phyloP scores from a whole-genome alignment of 176 grass and related monocot genomes.

The Lolium multiflorum region DNA sequence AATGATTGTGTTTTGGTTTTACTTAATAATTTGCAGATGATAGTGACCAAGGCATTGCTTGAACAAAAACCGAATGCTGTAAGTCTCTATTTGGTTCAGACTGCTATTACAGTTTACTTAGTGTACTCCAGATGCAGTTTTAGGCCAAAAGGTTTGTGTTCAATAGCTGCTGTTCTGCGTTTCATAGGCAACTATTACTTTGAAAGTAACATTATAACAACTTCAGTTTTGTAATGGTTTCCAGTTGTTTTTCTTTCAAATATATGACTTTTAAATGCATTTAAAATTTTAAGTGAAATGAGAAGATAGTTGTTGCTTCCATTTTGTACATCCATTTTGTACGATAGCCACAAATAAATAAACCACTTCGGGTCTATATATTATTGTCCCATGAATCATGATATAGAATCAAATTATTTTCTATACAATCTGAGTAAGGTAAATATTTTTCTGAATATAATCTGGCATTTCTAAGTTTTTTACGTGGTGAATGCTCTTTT shows the following conservation, averaged over 20 bases:
- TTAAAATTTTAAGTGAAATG: not conserved
- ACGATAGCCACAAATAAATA: not conserved
- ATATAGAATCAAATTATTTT: not conserved
- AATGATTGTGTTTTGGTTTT: conserved; percentile 18
- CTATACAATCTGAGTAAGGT: not conserved
- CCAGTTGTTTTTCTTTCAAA: not conserved
- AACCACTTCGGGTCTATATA: conserved; percentile 12
- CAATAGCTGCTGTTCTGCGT: not conserved
- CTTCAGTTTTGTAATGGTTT: conserved; percentile 7
- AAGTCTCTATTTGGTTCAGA: conserved; percentile 38
- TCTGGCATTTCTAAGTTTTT: conserved; percentile 11
- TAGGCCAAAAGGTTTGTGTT: conserved; percentile 28
- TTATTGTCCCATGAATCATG: not conserved
- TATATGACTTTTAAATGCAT: conserved; percentile 11
- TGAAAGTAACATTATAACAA: not conserved
- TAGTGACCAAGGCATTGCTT: conserved; percentile 54
- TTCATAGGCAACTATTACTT: conserved; percentile 17
- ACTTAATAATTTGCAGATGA: conserved; percentile 50
- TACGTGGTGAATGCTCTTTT: conserved; percentile 13
- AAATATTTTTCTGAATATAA: conserved; percentile 34
- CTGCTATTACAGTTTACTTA: conserved; percentile 16
- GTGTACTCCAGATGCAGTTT: conserved; percentile 13
- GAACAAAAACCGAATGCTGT: conserved; percentile 45
- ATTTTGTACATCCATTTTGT: conserved; percentile 20
- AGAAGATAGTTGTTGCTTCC: conserved; percentile 1